These are phyloP conservation scores for Melampsora americana DNA, from an alignment of 1,284 basidiomycete species.

Conservation along the genomic window DNA sequence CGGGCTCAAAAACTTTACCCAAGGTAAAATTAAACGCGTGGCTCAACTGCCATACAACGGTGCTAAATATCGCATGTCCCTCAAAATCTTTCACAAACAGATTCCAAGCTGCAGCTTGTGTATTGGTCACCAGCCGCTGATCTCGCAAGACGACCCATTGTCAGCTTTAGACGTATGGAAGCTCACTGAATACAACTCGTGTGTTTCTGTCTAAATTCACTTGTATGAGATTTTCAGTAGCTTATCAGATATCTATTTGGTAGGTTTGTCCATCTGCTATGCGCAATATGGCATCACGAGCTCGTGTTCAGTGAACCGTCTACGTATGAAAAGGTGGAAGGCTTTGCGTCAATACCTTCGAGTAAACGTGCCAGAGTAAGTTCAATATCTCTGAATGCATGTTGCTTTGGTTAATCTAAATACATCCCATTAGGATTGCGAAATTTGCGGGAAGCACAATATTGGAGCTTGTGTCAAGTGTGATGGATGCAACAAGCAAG, in stretches of 20 bases:
- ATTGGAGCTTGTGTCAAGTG: conserved; percentile 38
- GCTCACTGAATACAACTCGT: conserved; percentile 41
- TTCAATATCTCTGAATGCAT: background rate
- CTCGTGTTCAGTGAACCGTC: conserved; percentile 28
- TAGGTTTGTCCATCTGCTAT: conserved; percentile 41
- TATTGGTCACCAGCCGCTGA: conserved; percentile 12
- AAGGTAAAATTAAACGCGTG: conserved; percentile 9
- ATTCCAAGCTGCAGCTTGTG: conserved; percentile 41
- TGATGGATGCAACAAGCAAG: conserved; percentile 31
- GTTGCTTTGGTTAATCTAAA: conserved; percentile 1
- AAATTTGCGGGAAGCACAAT: conserved; percentile 24
- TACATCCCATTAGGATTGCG: conserved; percentile 18
- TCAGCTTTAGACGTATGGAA: conserved; percentile 43
- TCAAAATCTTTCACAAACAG: background rate
- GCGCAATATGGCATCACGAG: conserved; percentile 42
- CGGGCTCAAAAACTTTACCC: conserved; percentile 31
- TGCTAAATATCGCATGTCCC: background rate
- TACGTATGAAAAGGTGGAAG: conserved; percentile 32
- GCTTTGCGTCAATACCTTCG: conserved; percentile 35
- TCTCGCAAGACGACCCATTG: conserved; percentile 9
- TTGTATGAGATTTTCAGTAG: background rate
- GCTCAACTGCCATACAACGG: background rate
- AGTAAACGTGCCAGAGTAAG: conserved; percentile 36
- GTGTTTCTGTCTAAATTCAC: background rate
- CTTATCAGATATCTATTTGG: background rate